phyloP scores from a whole-genome alignment of 768 basidiomycete species.

The Nidularia sp. region DNA sequence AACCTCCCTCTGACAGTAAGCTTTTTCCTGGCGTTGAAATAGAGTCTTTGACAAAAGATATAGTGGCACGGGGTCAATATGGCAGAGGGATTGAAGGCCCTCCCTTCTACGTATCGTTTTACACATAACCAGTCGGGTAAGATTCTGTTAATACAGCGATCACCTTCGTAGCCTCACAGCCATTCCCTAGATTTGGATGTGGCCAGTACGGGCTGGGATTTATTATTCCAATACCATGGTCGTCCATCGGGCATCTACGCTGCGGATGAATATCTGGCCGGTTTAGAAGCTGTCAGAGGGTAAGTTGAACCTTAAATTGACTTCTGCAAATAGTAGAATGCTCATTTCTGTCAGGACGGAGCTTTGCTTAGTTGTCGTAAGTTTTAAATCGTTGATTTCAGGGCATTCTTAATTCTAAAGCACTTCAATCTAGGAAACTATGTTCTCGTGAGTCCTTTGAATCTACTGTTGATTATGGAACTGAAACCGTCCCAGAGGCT shows the following conservation, averaged over 20 bases:
- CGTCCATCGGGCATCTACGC: slow-evolving; percentile 52
- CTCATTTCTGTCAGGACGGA: slow-evolving; percentile 37
- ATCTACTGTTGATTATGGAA: not conserved
- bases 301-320: slow-evolving; percentile 11
- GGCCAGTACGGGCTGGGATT: slow-evolving; percentile 49
- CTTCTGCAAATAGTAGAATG: not conserved
- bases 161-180: not conserved
- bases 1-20: slow-evolving; percentile 32
- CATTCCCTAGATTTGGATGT: slow-evolving; percentile 35
- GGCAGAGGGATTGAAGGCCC: slow-evolving; percentile 53
- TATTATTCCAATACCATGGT: slow-evolving; percentile 56
- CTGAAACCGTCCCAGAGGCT: slow-evolving; percentile 30
- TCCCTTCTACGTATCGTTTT: slow-evolving; percentile 50
- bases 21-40: not conserved
- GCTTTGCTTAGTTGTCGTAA: slow-evolving; percentile 48
- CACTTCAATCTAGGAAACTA: slow-evolving; percentile 40
- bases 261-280: slow-evolving; percentile 55
- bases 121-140: slow-evolving; percentile 54
- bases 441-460: slow-evolving; percentile 43
- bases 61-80: slow-evolving; percentile 59
- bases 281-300: slow-evolving; percentile 52
- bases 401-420: not conserved
- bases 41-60: not conserved
- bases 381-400: slow-evolving; percentile 9
- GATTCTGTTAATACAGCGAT: not conserved